phyloP scores from a whole-genome alignment of 139 green algal species.

The Axilococcus clingmanii region DNA sequence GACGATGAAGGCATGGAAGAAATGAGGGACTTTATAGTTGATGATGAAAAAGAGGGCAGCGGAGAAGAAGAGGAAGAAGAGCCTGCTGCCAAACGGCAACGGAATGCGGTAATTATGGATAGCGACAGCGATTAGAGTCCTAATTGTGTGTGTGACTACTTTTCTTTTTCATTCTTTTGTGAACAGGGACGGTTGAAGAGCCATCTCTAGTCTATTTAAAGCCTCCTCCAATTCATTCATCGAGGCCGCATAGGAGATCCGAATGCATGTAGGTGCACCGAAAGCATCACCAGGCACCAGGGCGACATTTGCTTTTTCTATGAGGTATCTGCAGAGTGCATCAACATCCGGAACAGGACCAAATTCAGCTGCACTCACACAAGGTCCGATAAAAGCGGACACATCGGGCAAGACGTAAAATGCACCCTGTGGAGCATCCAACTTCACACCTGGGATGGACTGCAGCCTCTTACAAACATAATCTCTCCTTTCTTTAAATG shows the following conservation, averaged over 20 bases:
- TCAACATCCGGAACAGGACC: conserved; percentile 72
- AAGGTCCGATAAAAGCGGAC: conserved; percentile 59
- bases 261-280: conserved; percentile 72
- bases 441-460: conserved; percentile 61
- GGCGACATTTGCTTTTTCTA: conserved; percentile 65
- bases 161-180: neutral
- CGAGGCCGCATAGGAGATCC: conserved; percentile 88
- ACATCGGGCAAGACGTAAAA: conserved; percentile 95
- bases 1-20: conserved; percentile 9
- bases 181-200: conserved; percentile 40
- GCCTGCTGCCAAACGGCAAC: conserved; percentile 18
- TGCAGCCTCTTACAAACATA: conserved; percentile 57
- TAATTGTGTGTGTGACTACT: neutral
- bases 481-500: conserved; percentile 66
- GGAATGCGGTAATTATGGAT: conserved; percentile 13
- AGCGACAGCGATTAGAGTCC: conserved; percentile 21
- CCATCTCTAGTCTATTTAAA: conserved; percentile 55
- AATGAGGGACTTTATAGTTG: neutral
- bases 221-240: conserved; percentile 68
- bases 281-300: conserved; percentile 93
- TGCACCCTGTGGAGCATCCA: conserved; percentile 65
- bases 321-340: conserved; percentile 50
- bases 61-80: conserved; percentile 13
- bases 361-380: conserved; percentile 46
- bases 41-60: conserved; percentile 11